Conservation (phyloP, 2,329 filamentous ascomycete genomes). For the Xylariaceae sp. region DNA sequence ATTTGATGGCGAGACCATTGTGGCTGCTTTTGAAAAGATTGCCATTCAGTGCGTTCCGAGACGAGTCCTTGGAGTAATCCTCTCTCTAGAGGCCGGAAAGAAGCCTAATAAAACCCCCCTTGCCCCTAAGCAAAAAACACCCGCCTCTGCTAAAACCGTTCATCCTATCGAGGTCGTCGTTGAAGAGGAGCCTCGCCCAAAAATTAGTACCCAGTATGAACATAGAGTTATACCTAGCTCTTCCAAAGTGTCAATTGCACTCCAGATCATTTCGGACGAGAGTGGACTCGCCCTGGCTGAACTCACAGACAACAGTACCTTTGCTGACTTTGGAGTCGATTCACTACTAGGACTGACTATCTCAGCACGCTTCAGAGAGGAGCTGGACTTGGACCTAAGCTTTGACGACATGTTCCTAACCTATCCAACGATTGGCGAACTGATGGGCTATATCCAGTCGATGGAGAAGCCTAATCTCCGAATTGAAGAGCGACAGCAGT, state of each 20-base stretch:
- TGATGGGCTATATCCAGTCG: too few species aligned
- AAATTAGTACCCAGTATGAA: too few species aligned
- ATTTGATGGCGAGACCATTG: slow-evolving; percentile 28
- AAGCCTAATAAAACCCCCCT: slow-evolving; percentile 15
- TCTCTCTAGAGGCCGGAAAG: slow-evolving; percentile 24
- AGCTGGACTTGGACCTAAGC: slow-evolving; percentile 40
- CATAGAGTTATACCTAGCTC: too few species aligned
- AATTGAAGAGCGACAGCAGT: too few species aligned
- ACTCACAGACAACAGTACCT: slow-evolving; percentile 34
- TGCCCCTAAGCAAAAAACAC: background rate
- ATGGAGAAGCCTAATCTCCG: too few species aligned
- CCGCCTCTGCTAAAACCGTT: slow-evolving; percentile 5
- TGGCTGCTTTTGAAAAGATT: slow-evolving; percentile 27
- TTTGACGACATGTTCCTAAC: slow-evolving; percentile 37
- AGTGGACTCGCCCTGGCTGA: slow-evolving; percentile 31
- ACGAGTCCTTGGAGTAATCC: slow-evolving; percentile 25
- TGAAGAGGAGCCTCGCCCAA: too few species aligned
- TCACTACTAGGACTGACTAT: slow-evolving; percentile 44
- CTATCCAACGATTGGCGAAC: too few species aligned
- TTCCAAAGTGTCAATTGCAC: too few species aligned
- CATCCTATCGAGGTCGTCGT: too few species aligned
- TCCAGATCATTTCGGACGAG: slow-evolving; percentile 43
- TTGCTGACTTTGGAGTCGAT: slow-evolving; percentile 44
- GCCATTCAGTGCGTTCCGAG: slow-evolving; percentile 30
- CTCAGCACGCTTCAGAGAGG: slow-evolving; percentile 40